These are phyloP conservation scores for Neurospora sp. DNA, from an alignment of 2,329 filamentous ascomycete species.

Conservation along the genomic window DNA sequence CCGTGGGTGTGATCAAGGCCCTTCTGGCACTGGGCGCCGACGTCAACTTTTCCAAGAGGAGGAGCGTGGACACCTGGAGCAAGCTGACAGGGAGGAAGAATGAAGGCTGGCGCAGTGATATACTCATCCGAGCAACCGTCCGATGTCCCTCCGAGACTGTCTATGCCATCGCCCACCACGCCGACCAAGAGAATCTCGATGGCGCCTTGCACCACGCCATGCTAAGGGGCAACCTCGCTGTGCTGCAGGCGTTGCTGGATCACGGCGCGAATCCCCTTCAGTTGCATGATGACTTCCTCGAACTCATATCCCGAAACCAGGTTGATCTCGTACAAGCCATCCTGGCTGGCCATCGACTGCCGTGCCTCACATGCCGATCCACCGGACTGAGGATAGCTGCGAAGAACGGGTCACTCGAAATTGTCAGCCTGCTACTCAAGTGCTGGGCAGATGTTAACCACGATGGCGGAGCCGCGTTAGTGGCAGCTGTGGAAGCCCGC, in stretches of 20 bases:
- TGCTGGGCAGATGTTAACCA: slow-evolving; percentile 19
- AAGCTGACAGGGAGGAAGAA: slow-evolving; percentile 14
- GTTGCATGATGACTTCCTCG: slow-evolving; percentile 19
- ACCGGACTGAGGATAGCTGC: slow-evolving; percentile 17
- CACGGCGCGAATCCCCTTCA: slow-evolving; percentile 17
- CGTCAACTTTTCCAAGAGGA: slow-evolving; percentile 17
- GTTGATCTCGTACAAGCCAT: slow-evolving; percentile 13
- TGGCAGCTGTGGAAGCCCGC: slow-evolving; percentile 13
- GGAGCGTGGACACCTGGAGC: slow-evolving; percentile 14
- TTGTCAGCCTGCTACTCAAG: slow-evolving; percentile 13
- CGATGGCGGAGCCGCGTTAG: slow-evolving; percentile 13
- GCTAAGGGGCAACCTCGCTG: slow-evolving; percentile 13
- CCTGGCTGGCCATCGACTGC: slow-evolving; percentile 16
- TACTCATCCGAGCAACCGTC: slow-evolving; percentile 16
- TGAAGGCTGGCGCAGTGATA: slow-evolving; percentile 15
- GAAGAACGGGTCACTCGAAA: slow-evolving; percentile 15
- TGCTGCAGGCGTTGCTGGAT: slow-evolving; percentile 16
- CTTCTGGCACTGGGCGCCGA: slow-evolving; percentile 18
- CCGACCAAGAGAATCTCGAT: slow-evolving; percentile 20
- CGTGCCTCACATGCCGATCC: slow-evolving; percentile 17
- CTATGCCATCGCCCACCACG: slow-evolving; percentile 14
- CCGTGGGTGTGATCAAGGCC: slow-evolving; percentile 17
- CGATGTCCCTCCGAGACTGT: slow-evolving; percentile 17
- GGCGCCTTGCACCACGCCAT: slow-evolving; percentile 18
- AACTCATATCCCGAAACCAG: slow-evolving; percentile 14